Percentiles rank a stretch among this genome's conserved stretches.
These are phyloP conservation scores for Leavenworthia alabamica DNA, from an alignment of 345 rosid species.

Conservation along the genomic window DNA sequence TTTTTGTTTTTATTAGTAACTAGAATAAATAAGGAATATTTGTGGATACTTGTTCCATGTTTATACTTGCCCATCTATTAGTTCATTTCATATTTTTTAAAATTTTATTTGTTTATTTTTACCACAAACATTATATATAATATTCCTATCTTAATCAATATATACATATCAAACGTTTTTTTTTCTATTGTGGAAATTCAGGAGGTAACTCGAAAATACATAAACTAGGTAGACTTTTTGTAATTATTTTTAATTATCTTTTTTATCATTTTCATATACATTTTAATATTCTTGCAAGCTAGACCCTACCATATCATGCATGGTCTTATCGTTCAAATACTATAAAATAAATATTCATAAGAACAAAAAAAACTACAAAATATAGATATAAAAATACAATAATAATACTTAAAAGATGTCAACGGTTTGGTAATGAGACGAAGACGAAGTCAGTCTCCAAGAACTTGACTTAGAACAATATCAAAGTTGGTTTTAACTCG, in stretches of 20 bases:
- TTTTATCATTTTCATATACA: conserved; percentile 15
- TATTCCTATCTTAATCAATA: background rate
- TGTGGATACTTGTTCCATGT: too few relatives aligned
- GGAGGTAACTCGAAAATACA: conserved; percentile 6
- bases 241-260: background rate
- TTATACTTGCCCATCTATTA: too few relatives aligned
- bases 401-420: conserved; percentile 28
- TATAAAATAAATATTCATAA: background rate
- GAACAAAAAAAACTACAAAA: background rate
- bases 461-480: conserved; percentile 23
- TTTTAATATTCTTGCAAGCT: too few relatives aligned
- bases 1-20: too few relatives aligned
- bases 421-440: conserved; percentile 25
- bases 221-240: conserved; percentile 22
- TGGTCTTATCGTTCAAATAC: conserved; percentile 15
- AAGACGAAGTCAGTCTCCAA: conserved; percentile 28
- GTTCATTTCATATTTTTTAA: too few relatives aligned
- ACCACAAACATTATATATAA: background rate
- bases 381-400: background rate
- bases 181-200: background rate
- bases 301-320: conserved; percentile 29
- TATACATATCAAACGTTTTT: too few relatives aligned
- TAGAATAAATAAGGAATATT: too few relatives aligned
- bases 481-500: conserved; percentile 10
- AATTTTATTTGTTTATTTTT: too few relatives aligned